Conservation (phyloP, 495 filamentous ascomycete species). For the Tuber brumale region DNA sequence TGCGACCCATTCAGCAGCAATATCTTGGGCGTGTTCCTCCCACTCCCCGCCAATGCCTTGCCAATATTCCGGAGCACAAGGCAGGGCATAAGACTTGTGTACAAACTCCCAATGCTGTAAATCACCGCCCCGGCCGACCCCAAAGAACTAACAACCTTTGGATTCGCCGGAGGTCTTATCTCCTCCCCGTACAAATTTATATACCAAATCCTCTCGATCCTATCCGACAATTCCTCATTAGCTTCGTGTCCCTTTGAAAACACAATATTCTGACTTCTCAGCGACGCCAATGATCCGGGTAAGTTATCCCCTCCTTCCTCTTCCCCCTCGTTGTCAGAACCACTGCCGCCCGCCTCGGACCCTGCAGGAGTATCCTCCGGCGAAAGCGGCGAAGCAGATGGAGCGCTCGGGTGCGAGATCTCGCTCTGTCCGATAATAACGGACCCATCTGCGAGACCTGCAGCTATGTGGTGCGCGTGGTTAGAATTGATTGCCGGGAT, state of each 20-base stretch:
- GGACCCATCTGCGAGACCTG: constrained; percentile 66
- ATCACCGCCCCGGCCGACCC: constrained; percentile 59
- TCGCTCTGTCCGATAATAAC: constrained; percentile 86
- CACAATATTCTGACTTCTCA: constrained; percentile 69
- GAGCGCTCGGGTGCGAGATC: constrained; percentile 70
- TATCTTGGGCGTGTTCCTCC: constrained; percentile 56
- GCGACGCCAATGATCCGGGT: constrained; percentile 70
- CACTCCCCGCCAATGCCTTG: constrained; percentile 44
- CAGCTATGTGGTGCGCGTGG: constrained; percentile 88
- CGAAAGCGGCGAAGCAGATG: constrained; percentile 13
- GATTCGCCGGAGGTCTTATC: constrained; percentile 73
- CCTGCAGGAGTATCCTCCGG: constrained; percentile 15
- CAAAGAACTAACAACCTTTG: constrained; percentile 65
- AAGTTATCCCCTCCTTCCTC: constrained; percentile 71
- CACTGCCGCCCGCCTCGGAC: constrained; percentile 40
- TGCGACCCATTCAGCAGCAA: constrained; percentile 74
- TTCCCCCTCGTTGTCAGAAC: constrained; percentile 34
- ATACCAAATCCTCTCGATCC: constrained; percentile 85
- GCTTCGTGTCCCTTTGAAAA: constrained; percentile 59
- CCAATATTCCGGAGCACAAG: constrained; percentile 64
- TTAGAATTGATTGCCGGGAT: constrained; percentile 90
- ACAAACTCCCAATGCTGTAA: constrained; percentile 86
- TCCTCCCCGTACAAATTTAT: constrained; percentile 94
- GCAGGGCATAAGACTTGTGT: constrained; percentile 70
- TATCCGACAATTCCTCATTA: constrained; percentile 64